Evolutionary conservation across 1,284 basidiomycete species (phyloP), one percentile per base, ranked within the genome.

Genomic region (Rhodotorula sp.): DNA sequence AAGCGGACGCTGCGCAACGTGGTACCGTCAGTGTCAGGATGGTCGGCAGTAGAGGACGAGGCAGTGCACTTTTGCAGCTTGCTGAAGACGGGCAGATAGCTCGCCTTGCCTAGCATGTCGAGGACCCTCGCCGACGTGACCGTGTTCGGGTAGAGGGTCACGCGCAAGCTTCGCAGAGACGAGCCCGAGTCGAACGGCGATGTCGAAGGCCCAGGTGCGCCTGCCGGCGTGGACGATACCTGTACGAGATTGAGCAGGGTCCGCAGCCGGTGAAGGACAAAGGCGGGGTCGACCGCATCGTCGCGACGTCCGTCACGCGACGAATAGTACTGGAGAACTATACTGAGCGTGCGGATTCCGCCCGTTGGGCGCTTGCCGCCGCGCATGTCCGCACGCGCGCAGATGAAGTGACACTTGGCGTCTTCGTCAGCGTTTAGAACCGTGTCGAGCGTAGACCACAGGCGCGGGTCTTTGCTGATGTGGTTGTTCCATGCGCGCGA

Each of bases 401-500:
- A 67, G 25, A 48, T 25, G 53, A 29, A 27, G 29, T n/a, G 46
- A 21, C n/a, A 36, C 29, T 29, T 27, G 12, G 34, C 36, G n/a
- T 41, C 25, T 25, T 67, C 53, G 29, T 61, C 44, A 27, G 6
- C 13, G 29, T 53, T 32, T 44, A 69, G 62, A 21, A 32, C 7
- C 34, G 51, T n/a, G 22, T 17, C 10, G 37, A 73, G 46, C 1
- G 50, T 29, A 5, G 62, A 37, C 75, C 75, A 76, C 22, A 76
- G 65, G 22, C 57, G 61, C 0, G 64, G 58, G 29, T 76, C 72
- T 36, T 44, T 55, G 34, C 39, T 34, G 68, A 76, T 46, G 61
- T 64, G 70, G 8, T n/a, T 4, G 37, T 41, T 17, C 75, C 75
- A 76, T 8, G 68, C 34, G 19, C 60, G 60, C 19, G 72, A 70